These are phyloP conservation scores for Manihot esculenta DNA, from an alignment of 441 rosid genomes.

Conservation along the genomic window DNA sequence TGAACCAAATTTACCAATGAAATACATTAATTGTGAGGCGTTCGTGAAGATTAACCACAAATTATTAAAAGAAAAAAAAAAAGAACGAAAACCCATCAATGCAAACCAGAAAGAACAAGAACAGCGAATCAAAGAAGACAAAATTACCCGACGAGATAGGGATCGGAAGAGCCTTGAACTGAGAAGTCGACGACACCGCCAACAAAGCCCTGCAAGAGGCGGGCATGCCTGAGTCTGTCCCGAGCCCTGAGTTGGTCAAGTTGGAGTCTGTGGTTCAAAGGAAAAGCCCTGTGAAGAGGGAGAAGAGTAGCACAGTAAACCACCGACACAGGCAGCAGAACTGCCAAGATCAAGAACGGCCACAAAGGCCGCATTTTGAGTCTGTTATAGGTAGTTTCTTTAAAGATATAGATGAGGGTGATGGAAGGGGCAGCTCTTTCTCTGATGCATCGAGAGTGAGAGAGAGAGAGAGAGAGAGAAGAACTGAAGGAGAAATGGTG, in stretches of 20 bases:
- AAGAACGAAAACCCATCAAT: constrained; percentile 5
- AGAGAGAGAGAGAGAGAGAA: constrained; percentile 11
- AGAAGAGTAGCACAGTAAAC: constrained; percentile 44
- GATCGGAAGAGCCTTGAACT: constrained; percentile 86
- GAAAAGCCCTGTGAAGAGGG: constrained; percentile 64
- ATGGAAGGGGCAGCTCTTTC: background rate
- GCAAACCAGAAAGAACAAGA: constrained; percentile 6
- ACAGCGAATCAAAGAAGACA: too few relatives aligned
- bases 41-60: background rate
- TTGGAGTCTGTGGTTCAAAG: constrained; percentile 48
- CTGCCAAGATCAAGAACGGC: constrained; percentile 24
- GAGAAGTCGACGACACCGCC: constrained; percentile 82
- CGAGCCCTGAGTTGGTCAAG: constrained; percentile 56
- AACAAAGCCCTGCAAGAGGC: constrained; percentile 53
- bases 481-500: constrained; percentile 1
- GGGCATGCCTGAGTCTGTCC: constrained; percentile 68
- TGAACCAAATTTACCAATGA: background rate
- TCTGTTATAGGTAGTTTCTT: constrained; percentile 4
- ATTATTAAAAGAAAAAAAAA: too few relatives aligned
- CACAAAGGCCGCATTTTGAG: constrained; percentile 34
- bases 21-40: background rate
- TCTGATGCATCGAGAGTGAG: constrained; percentile 34
- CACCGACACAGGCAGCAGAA: constrained; percentile 26
- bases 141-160: constrained; percentile 74
- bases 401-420: constrained; percentile 21